Conservation (phyloP, 2,329 filamentous ascomycete species). For the Diaporthe sp. region DNA sequence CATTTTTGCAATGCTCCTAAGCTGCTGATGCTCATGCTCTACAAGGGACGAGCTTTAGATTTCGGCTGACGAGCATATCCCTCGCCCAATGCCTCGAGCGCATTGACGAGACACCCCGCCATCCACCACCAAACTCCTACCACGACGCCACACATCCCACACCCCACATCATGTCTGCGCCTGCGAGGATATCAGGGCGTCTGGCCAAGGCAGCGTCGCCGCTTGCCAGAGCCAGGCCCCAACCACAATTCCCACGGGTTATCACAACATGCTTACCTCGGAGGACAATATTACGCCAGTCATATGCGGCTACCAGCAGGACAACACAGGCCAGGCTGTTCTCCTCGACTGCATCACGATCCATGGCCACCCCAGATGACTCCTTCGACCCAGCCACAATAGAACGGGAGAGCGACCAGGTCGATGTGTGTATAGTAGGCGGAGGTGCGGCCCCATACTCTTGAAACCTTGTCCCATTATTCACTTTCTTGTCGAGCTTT, state of each 20-base stretch:
- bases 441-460: constrained; percentile 68
- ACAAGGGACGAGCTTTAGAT: not conserved
- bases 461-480: not conserved
- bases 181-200: constrained; percentile 47
- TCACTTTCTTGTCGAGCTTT: not conserved
- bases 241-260: not conserved
- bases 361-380: constrained; percentile 58
- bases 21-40: constrained; percentile 27
- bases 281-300: constrained; percentile 30
- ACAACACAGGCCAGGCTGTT: constrained; percentile 43
- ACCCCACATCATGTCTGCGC: constrained; percentile 45
- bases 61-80: constrained; percentile 14
- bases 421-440: constrained; percentile 97
- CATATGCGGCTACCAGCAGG: constrained; percentile 35
- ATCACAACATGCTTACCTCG: constrained; percentile 33
- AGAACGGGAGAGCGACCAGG: constrained; percentile 91
- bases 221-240: constrained; percentile 28
- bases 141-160: not conserved
- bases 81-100: constrained; percentile 30
- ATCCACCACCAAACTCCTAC: not conserved
- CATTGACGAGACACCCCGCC: constrained; percentile 10
- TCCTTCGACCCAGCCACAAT: constrained; percentile 76
- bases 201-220: constrained; percentile 45
- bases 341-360: constrained; percentile 46
- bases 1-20: not conserved